Evolutionary conservation across 2,329 filamentous ascomycete genomes (phyloP), one percentile per base, ranked within the genome.

Genomic region (Sporothrix pallida): DNA sequence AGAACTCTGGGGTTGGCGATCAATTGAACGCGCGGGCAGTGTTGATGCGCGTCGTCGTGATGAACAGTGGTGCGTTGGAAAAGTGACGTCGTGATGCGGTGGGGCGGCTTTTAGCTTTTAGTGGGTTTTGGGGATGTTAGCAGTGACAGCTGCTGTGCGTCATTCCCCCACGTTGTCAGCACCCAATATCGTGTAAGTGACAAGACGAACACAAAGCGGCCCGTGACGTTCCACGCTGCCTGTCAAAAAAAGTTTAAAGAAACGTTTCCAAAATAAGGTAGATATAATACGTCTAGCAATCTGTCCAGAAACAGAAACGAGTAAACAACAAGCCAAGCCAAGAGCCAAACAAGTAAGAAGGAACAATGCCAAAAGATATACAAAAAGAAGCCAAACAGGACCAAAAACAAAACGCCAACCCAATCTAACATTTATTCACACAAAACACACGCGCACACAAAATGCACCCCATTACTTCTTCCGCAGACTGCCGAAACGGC

Each of bases 401-500:
- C 31, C 31, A 37, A 37, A 54, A 23, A 23, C 37, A 44, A 13
- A 65, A 46, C 37, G 60, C 60, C 68, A 60, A 15, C 26, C 42
- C 6, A 50, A 48, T 48, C 54, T 42, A 56, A 15, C 37, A 3
- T 46, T 37, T 23, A 65, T 9, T 37, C 31, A 37, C 31, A 37
- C 31, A 37, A 37, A 37, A 37, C 31, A 37, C 31, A 37, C 2
- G 5, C 1, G 31, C 31, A 37, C 31, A 5, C 31, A 37, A 37
- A 37, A 37, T 37, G 7, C n/a, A 23, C n/a, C 9, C 7, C 7
- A 1, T 76, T 82, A 85, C 80, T 83, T 86, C 71, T 82, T 82
- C 63, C 86, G 83, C 71, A 90, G 78, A 77, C 86, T 88, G 37
- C 87, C 87, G 71, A 89, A 83, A 17, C 87, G 83, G 58, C 83